Evolutionary conservation across 148 eudicot genomes (phyloP).

Genomic region (Drosera capensis): DNA sequence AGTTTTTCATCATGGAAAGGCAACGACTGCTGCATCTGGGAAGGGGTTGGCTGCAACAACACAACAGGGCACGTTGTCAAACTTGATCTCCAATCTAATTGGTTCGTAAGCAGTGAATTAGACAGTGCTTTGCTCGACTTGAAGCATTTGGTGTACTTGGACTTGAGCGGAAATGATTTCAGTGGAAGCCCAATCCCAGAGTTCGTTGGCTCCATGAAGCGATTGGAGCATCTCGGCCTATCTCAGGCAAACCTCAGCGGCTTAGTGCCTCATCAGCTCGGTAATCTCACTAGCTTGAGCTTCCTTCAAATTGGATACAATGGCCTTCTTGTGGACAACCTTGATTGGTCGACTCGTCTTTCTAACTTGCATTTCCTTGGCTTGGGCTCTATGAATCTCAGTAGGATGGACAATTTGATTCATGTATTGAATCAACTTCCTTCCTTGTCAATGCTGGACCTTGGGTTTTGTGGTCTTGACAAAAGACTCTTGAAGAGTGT

Average conservation of each 20-base stretch:
- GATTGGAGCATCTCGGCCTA: constrained; percentile 19
- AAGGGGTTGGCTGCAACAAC: constrained; percentile 12
- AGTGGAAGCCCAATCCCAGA: constrained; percentile 9
- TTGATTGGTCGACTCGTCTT: constrained; percentile 10
- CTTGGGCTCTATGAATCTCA: background rate
- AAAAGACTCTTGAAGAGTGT: background rate
- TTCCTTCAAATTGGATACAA: constrained; percentile 11
- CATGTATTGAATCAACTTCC: constrained; percentile 8
- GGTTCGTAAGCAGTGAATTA: background rate
- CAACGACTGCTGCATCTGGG: constrained; percentile 12
- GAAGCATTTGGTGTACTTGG: constrained; percentile 8
- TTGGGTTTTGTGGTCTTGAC: background rate
- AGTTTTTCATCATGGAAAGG: constrained; percentile 15
- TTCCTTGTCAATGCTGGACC: constrained; percentile 1
- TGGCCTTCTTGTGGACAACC: background rate
- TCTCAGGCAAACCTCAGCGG: constrained; percentile 3
- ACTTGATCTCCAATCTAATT: constrained; percentile 7
- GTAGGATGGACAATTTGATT: background rate
- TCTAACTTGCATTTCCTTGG: constrained; percentile 1
- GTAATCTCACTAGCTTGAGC: constrained; percentile 16
- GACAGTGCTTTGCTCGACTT: constrained; percentile 8
- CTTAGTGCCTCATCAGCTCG: constrained; percentile 15
- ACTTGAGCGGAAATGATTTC: constrained; percentile 14
- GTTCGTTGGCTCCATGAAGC: constrained; percentile 23
- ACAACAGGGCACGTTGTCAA: constrained; percentile 1